Conservation (phyloP, 495 filamentous ascomycete genomes). For the Neurospora sp. region DNA sequence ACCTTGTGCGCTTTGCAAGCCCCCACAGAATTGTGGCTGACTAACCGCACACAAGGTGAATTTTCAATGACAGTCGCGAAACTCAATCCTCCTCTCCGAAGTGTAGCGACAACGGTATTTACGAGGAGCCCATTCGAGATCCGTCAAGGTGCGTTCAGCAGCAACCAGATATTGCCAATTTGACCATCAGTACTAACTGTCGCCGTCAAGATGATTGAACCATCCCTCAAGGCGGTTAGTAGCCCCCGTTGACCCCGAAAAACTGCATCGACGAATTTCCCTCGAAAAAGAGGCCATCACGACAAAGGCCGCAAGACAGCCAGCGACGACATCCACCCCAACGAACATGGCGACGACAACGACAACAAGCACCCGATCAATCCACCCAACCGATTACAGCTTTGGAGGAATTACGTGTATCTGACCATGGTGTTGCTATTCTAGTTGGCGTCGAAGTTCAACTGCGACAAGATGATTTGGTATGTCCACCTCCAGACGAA, state of each 20-base stretch:
- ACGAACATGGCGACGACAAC: neutral
- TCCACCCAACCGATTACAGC: too few species aligned
- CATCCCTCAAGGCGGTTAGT: neutral
- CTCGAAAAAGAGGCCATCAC: neutral
- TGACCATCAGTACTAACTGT: neutral
- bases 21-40: neutral
- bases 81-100: neutral
- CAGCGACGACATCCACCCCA: neutral
- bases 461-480: conserved; percentile 99
- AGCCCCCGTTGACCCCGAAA: neutral
- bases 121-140: neutral
- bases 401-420: neutral
- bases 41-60: neutral
- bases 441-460: conserved; percentile 83
- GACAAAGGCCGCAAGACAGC: neutral
- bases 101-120: neutral
- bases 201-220: neutral
- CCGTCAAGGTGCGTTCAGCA: neutral
- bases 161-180: neutral
- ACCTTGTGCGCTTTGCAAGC: neutral
- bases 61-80: neutral
- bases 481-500: neutral
- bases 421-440: neutral
- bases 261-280: neutral
- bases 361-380: neutral